Evolutionary conservation across 2,329 filamentous ascomycete genomes (phyloP).

Genomic region (Arthroderma sp.): DNA sequence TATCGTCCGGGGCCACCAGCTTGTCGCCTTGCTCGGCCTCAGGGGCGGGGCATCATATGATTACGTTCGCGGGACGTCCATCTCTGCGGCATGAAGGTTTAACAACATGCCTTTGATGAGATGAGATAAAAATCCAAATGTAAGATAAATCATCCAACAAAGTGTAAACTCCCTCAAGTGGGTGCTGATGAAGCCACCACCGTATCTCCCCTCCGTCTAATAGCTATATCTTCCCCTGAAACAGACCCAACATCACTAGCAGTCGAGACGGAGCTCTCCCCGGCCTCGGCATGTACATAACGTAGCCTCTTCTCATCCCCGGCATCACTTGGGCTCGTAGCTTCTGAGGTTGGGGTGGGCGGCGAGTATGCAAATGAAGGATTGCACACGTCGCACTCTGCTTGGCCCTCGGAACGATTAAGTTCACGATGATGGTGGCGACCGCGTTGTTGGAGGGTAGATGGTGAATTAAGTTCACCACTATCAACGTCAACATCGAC

Average conservation of each 20-base stretch:
- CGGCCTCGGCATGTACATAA: slow-evolving; percentile 1
- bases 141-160: no score
- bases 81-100: no score
- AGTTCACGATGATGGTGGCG: background rate
- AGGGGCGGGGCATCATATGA: no score
- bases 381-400: slow-evolving; percentile 12
- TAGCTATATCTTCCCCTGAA: no score
- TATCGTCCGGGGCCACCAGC: no score
- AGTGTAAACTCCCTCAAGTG: no score
- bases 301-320: slow-evolving; percentile 12
- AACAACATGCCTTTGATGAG: no score
- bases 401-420: slow-evolving; percentile 2
- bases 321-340: slow-evolving; percentile 9
- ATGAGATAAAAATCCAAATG: no score
- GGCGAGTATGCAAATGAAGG: slow-evolving; percentile 26
- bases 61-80: no score
- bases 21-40: no score
- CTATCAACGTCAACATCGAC: background rate
- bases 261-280: slow-evolving; percentile 3
- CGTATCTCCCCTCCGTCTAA: no score
- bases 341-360: slow-evolving; percentile 27
- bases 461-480: background rate
- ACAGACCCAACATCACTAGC: slow-evolving; percentile 1
- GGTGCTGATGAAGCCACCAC: no score
- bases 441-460: background rate